A percentile compares a stretch with the other conserved stretches of the same genome.
phyloP scores from a whole-genome alignment of 352 stramenopile species.

The Globisporangium splendens region DNA sequence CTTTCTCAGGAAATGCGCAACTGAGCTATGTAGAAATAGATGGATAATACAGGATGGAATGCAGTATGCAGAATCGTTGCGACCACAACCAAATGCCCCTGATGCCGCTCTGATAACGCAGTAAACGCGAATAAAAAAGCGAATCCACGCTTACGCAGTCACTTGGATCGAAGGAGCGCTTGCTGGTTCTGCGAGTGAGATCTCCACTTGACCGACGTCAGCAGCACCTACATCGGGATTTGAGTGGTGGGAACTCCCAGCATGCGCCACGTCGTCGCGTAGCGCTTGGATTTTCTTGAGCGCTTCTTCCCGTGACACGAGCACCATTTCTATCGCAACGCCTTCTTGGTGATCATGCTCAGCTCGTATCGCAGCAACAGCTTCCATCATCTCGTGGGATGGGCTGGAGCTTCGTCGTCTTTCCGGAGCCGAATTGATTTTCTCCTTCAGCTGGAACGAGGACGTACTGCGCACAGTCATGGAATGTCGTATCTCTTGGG shows the following conservation, averaged over 20 bases:
- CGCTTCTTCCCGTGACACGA: slow-evolving; percentile 29
- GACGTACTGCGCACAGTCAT: slow-evolving; percentile 18
- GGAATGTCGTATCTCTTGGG: slow-evolving; percentile 13
- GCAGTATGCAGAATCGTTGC: too few species aligned
- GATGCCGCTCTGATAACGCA: too few species aligned
- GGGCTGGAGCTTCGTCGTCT: slow-evolving; percentile 25
- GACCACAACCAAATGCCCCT: too few species aligned
- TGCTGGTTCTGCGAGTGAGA: slow-evolving; percentile 7
- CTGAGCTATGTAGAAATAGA: too few species aligned
- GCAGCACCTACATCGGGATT: neutral
- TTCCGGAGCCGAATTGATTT: neutral
- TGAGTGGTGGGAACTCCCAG: slow-evolving; percentile 6
- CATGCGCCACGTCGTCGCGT: slow-evolving; percentile 19
- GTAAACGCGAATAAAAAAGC: too few species aligned
- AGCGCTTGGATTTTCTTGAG: slow-evolving; percentile 35
- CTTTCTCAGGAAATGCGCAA: too few species aligned
- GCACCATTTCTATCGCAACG: slow-evolving; percentile 14
- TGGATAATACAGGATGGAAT: too few species aligned
- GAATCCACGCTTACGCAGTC: neutral
- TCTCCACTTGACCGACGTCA: slow-evolving; percentile 15
- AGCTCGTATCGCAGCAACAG: slow-evolving; percentile 13
- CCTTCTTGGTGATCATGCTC: slow-evolving; percentile 24
- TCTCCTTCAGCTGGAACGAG: slow-evolving; percentile 17
- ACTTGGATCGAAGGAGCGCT: neutral
- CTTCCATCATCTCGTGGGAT: slow-evolving; percentile 13